phyloP scores from a whole-genome alignment of 2,329 filamentous ascomycete genomes.

The Neoscytalidium dimidiatum region DNA sequence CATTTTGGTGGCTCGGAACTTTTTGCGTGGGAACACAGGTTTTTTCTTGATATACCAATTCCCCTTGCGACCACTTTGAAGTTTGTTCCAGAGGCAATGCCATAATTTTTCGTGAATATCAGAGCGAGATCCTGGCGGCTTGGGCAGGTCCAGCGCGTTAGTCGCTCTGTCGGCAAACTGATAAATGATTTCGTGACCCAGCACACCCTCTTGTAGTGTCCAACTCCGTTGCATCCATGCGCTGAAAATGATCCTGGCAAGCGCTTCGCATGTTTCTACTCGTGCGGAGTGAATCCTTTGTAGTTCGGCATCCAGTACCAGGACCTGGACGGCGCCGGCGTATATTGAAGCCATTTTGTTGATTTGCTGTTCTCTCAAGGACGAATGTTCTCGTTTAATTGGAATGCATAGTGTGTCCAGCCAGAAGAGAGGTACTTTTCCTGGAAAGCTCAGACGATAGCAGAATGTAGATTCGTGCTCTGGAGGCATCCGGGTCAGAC shows the following conservation, averaged over 20 bases:
- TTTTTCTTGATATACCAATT: too few species aligned
- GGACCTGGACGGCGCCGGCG: slow-evolving; percentile 21
- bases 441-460: neutral
- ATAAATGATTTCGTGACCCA: slow-evolving; percentile 13
- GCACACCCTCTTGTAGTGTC: slow-evolving; percentile 24
- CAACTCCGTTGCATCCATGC: slow-evolving; percentile 24
- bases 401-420: slow-evolving; percentile 28
- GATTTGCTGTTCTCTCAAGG: slow-evolving; percentile 18
- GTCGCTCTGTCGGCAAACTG: too few species aligned
- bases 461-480: neutral
- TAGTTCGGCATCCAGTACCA: slow-evolving; percentile 22
- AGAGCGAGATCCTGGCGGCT: too few species aligned
- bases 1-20: too few species aligned
- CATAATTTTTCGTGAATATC: too few species aligned
- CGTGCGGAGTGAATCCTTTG: neutral
- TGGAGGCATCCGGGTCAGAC: neutral
- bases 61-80: too few species aligned
- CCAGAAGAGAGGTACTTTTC: slow-evolving; percentile 20
- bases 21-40: too few species aligned
- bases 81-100: too few species aligned
- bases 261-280: slow-evolving; percentile 15
- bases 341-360: slow-evolving; percentile 23
- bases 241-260: slow-evolving; percentile 20
- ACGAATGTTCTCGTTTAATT: neutral
- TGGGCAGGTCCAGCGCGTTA: too few species aligned